phyloP scores from a whole-genome alignment of 1,284 basidiomycete species.

The Takashimella koratensis region DNA sequence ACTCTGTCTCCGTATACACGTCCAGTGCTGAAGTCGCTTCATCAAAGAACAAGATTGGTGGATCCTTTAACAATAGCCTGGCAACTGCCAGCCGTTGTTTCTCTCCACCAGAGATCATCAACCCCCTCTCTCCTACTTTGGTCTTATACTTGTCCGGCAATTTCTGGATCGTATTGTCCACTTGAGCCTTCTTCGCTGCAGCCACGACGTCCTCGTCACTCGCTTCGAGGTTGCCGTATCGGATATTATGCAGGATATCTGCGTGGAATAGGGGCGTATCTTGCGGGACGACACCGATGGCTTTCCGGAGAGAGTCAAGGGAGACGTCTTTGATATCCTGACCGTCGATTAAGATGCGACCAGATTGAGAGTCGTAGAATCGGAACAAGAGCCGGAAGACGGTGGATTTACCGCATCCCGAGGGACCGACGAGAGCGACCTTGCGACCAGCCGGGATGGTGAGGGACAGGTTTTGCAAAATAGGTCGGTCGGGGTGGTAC shows the following conservation, averaged over 20 bases:
- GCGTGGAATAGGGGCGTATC: constrained; percentile 97
- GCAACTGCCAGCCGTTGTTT: constrained; percentile 96
- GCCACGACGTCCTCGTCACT: constrained; percentile 82
- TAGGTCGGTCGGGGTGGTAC: constrained; percentile 85
- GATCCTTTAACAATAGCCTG: constrained; percentile 85
- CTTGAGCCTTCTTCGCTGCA: constrained; percentile 79
- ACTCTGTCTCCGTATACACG: constrained; percentile 86
- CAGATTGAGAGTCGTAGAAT: constrained; percentile 83
- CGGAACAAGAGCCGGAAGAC: constrained; percentile 90
- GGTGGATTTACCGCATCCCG: constrained; percentile 97
- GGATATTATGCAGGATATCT: constrained; percentile 89
- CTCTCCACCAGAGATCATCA: constrained; percentile 98
- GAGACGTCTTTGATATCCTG: constrained; percentile 78
- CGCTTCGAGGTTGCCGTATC: constrained; percentile 86
- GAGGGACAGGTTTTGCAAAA: constrained; percentile 86
- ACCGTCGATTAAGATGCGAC: constrained; percentile 69
- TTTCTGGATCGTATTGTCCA: constrained; percentile 73
- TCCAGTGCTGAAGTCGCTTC: constrained; percentile 98
- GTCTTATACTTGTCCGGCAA: constrained; percentile 85
- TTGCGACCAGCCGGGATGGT: constrained; percentile 92
- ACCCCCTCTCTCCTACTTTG: constrained; percentile 88
- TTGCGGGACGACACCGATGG: constrained; percentile 93
- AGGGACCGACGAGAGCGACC: constrained; percentile 92
- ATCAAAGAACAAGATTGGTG: constrained; percentile 93
- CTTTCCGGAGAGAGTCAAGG: constrained; percentile 66